A percentile compares a stretch with the other conserved stretches of the same genome.
phyloP scores from a whole-genome alignment of 768 basidiomycete genomes.

The Russula compacta region DNA sequence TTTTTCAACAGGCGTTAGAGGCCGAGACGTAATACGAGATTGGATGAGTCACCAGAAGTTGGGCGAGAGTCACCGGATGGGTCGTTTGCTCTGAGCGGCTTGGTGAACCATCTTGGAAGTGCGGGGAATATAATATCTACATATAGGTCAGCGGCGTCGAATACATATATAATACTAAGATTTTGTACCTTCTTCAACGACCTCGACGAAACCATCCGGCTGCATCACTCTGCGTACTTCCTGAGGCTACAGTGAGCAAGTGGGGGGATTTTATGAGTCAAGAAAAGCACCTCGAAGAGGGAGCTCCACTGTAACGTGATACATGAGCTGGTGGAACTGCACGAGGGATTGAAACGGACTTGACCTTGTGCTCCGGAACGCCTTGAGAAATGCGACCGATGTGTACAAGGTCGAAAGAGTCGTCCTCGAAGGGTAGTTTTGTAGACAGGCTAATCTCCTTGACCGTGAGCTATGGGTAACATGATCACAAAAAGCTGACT shows the following conservation, averaged over 20 bases:
- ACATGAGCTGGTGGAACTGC: conserved; percentile 42
- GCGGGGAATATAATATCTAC: conserved; percentile 69
- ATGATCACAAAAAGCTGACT: conserved; percentile 20
- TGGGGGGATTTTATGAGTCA: background rate
- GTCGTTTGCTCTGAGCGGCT: conserved; percentile 42
- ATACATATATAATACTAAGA: background rate
- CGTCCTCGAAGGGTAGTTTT: conserved; percentile 71
- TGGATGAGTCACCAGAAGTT: background rate
- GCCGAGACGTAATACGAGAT: background rate
- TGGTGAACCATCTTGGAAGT: conserved; percentile 71
- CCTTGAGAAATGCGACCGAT: conserved; percentile 55
- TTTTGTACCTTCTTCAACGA: conserved; percentile 59
- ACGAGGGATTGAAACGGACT: conserved; percentile 11
- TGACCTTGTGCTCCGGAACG: conserved; percentile 44
- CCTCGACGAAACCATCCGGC: conserved; percentile 62
- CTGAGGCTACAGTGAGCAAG: conserved; percentile 32
- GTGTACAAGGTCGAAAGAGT: conserved; percentile 77
- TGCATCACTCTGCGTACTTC: conserved; percentile 64
- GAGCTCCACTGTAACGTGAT: conserved; percentile 10
- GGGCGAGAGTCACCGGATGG: conserved; percentile 1
- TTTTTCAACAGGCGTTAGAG: conserved; percentile 6
- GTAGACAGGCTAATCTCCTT: conserved; percentile 48
- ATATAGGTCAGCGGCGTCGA: background rate
- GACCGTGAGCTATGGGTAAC: background rate
- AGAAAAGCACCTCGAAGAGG: conserved; percentile 8